Conservation (phyloP, 257 asterid genomes). For the Rubia yunnanensis region DNA sequence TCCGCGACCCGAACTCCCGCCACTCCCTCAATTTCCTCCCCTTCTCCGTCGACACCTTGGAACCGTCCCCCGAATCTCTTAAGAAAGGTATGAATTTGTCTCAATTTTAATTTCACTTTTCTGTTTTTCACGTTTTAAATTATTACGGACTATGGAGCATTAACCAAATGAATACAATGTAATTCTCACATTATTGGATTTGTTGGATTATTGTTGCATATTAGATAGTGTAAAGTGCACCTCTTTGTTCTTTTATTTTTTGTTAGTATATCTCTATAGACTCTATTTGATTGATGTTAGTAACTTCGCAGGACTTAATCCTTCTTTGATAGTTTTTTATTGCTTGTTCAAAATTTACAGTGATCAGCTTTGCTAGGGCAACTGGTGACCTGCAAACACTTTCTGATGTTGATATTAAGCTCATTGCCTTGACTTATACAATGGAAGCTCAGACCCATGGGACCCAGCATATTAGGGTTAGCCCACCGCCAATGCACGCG, state of each 20-base stretch:
- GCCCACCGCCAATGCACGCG: slow-evolving; percentile 73
- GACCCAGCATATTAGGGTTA: slow-evolving; percentile 63
- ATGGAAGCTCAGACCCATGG: slow-evolving; percentile 84
- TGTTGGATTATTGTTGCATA: not conserved
- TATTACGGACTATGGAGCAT: not conserved
- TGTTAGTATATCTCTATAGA: not conserved
- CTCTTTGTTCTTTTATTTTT: not conserved
- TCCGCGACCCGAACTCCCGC: slow-evolving; percentile 87
- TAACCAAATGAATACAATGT: not conserved
- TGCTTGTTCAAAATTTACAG: slow-evolving; percentile 32
- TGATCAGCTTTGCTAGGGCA: slow-evolving; percentile 75
- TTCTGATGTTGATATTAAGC: slow-evolving; percentile 96
- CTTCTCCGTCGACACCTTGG: slow-evolving; percentile 61
- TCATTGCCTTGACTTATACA: slow-evolving; percentile 80
- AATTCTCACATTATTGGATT: too few species aligned
- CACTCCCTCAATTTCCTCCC: slow-evolving; percentile 79
- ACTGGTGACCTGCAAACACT: slow-evolving; percentile 98
- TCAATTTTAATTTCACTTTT: not conserved
- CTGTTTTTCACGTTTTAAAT: not conserved
- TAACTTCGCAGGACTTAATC: not conserved
- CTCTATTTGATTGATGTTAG: not conserved
- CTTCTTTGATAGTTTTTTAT: not conserved
- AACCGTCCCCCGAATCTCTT: slow-evolving; percentile 70
- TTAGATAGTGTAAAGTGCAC: not conserved
- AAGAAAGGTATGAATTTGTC: slow-evolving; percentile 41